Evolutionary conservation across 768 basidiomycete species (phyloP).

Genomic region (Trametes gibbosa): DNA sequence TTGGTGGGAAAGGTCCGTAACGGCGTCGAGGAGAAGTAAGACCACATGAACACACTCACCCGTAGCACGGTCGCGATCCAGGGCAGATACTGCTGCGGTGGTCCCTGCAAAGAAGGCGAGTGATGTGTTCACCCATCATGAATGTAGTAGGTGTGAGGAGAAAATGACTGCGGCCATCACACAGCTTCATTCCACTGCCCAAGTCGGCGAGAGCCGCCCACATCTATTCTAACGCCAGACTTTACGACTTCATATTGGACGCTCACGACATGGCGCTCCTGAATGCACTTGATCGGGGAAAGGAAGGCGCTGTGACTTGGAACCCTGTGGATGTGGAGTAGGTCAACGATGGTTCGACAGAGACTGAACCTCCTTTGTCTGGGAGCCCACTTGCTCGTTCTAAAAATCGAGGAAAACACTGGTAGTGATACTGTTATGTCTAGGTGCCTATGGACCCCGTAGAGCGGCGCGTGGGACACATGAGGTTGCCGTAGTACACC

Average conservation of each 20-base stretch:
- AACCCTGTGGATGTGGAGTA: conserved; percentile 39
- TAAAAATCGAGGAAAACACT: too few relatives aligned
- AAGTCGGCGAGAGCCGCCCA: conserved; percentile 44
- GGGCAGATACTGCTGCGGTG: conserved; percentile 87
- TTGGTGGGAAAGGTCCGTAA: conserved; percentile 47
- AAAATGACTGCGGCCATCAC: background rate
- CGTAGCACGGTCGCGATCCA: conserved; percentile 48
- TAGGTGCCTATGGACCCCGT: too few relatives aligned
- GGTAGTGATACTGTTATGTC: too few relatives aligned
- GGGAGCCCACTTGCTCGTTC: background rate
- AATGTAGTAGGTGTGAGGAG: background rate
- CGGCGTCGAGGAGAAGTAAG: background rate
- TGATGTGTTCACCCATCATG: too few relatives aligned
- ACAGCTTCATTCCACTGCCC: conserved; percentile 46
- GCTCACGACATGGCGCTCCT: conserved; percentile 42
- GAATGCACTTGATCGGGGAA: conserved; percentile 44
- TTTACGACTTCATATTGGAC: conserved; percentile 46
- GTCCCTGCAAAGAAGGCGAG: conserved; percentile 83
- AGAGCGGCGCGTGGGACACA: too few relatives aligned
- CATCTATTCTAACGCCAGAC: conserved; percentile 42
- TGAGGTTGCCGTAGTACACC: too few relatives aligned
- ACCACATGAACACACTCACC: background rate
- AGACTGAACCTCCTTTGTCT: background rate
- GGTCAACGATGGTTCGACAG: background rate
- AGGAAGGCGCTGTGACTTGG: conserved; percentile 46